Conservation (phyloP, 2,329 filamentous ascomycete species). For the Exophiala aquamarina region DNA sequence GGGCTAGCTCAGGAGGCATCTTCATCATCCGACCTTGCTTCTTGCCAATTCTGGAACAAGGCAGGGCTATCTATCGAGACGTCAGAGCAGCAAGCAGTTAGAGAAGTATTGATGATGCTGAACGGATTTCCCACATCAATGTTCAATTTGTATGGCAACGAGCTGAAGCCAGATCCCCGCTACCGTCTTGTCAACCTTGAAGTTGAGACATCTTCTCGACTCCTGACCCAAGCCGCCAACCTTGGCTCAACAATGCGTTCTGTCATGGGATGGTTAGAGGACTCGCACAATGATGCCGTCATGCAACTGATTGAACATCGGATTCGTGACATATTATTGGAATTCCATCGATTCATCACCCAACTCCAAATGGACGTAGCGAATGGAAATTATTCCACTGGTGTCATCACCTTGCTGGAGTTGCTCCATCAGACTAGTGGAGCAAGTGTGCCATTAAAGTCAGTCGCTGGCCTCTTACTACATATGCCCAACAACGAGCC, state of each 20-base stretch:
- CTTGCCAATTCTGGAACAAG: constrained; percentile 50
- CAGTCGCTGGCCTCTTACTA: constrained; percentile 3
- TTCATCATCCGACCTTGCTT: constrained; percentile 37
- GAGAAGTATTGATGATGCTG: constrained; percentile 84
- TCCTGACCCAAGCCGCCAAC: constrained; percentile 21
- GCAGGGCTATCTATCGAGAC: constrained; percentile 35
- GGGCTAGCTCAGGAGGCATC: background rate
- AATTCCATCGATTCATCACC: constrained; percentile 11
- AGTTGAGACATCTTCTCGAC: constrained; percentile 2
- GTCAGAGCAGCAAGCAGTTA: constrained; percentile 70
- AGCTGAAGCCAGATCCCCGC: constrained; percentile 5
- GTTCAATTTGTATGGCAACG: constrained; percentile 50
- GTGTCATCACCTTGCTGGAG: constrained; percentile 16
- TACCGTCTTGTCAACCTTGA: constrained; percentile 21
- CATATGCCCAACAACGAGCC: constrained; percentile 8
- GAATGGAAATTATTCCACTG: constrained; percentile 7
- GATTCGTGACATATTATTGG: constrained; percentile 8
- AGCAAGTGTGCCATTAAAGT: constrained; percentile 3
- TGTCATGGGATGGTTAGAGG: constrained; percentile 18
- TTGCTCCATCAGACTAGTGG: constrained; percentile 8
- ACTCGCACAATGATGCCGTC: constrained; percentile 3
- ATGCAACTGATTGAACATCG: constrained; percentile 20
- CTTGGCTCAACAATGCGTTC: constrained; percentile 11
- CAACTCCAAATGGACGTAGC: constrained; percentile 11
- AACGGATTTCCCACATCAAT: constrained; percentile 73